phyloP scores from a whole-genome alignment of 2,329 filamentous ascomycete genomes.

The Arthrobotrys conoides region DNA sequence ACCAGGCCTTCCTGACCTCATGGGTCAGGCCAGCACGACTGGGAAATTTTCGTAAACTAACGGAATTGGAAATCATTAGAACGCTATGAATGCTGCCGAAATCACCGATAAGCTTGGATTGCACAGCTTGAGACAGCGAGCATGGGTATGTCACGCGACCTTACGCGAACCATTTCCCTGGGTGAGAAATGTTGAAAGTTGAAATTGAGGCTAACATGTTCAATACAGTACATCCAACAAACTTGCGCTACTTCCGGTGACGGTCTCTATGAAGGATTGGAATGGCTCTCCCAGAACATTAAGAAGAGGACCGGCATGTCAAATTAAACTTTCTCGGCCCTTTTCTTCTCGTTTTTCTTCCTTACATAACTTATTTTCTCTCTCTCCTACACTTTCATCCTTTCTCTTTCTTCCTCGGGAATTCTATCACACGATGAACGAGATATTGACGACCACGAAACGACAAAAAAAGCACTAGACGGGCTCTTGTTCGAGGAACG shows the following conservation, averaged over 20 bases:
- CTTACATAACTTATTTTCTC: conserved; percentile 8
- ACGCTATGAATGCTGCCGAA: conserved; percentile 99
- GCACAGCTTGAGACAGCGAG: conserved; percentile 97
- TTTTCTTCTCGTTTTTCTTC: conserved; percentile 29
- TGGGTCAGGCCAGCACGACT: not conserved
- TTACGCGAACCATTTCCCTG: not conserved
- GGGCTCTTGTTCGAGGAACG: conserved; percentile 22
- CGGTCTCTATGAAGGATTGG: conserved; percentile 99
- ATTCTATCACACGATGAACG: conserved; percentile 97
- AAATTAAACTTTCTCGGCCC: conserved; percentile 38
- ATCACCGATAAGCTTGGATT: conserved; percentile 99
- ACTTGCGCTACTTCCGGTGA: conserved; percentile 99
- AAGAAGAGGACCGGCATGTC: conserved; percentile 72
- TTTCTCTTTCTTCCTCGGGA: conserved; percentile 79
- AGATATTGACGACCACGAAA: conserved; percentile 78
- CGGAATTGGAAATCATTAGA: conserved; percentile 71
- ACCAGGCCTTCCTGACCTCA: conserved; percentile 19
- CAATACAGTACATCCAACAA: conserved; percentile 92
- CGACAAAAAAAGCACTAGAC: conserved; percentile 33
- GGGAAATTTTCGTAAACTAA: conserved; percentile 21
- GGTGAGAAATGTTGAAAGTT: conserved; percentile 9
- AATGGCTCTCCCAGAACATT: conserved; percentile 88
- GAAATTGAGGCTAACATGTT: conserved; percentile 61
- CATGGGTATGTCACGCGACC: conserved; percentile 82
- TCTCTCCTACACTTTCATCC: conserved; percentile 20